Evolutionary conservation across 2,329 filamentous ascomycete genomes (phyloP).

Genomic region (Aspergillus hiratsukae): DNA sequence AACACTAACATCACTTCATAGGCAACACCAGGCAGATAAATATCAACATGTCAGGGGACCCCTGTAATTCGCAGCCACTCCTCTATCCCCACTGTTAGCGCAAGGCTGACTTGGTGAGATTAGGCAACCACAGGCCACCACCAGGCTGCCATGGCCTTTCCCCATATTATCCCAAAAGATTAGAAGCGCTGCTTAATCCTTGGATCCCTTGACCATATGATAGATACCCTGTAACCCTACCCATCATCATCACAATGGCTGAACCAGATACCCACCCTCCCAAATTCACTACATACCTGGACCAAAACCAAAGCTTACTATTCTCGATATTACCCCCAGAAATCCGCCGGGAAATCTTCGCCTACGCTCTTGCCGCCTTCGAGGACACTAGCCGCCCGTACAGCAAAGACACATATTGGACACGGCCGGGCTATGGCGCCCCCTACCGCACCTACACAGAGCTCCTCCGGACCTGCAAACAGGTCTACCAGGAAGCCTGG

Average conservation of each 20-base stretch:
- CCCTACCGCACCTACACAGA: slow-evolving; percentile 34
- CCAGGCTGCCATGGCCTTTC: not conserved
- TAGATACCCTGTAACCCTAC: too few relatives aligned
- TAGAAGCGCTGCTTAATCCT: not conserved
- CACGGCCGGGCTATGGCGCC: slow-evolving; percentile 40
- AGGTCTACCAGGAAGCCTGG: slow-evolving; percentile 42
- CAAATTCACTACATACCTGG: not conserved
- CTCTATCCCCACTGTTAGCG: too few relatives aligned
- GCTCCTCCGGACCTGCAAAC: slow-evolving; percentile 43
- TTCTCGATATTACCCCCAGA: slow-evolving; percentile 45
- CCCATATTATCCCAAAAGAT: not conserved
- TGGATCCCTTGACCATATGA: not conserved
- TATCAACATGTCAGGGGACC: too few relatives aligned
- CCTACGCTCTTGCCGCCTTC: slow-evolving; percentile 36
- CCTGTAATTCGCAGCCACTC: too few relatives aligned
- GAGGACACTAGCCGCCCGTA: slow-evolving; percentile 29
- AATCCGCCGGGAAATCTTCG: slow-evolving; percentile 48
- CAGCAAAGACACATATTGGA: slow-evolving; percentile 32
- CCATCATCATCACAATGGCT: not conserved
- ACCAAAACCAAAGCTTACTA: slow-evolving; percentile 22
- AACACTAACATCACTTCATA: too few relatives aligned
- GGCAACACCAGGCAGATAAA: too few relatives aligned
- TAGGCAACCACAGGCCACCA: not conserved
- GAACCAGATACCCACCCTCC: not conserved
- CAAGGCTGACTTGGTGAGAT: too few relatives aligned